Evolutionary conservation across 116 monocot species (phyloP).

Genomic region (Posidonia oceanica): DNA sequence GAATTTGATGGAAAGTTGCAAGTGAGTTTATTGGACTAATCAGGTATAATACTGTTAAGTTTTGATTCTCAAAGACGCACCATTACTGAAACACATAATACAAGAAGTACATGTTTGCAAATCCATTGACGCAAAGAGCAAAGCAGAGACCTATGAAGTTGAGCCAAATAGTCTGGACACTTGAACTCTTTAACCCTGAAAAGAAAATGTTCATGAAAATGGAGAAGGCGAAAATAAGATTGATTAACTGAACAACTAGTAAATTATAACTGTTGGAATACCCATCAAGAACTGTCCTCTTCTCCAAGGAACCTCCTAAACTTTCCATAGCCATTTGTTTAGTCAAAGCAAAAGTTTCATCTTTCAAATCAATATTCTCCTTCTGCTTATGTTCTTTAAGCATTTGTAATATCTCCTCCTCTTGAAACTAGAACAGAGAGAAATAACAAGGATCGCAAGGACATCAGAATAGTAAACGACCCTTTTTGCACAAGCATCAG

Average conservation of each 20-base stretch:
- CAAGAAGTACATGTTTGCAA: slow-evolving; percentile 22
- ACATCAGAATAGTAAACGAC: not conserved
- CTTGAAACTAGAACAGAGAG: slow-evolving; percentile 46
- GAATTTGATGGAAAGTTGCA: not conserved
- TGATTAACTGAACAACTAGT: not conserved
- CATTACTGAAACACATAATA: slow-evolving; percentile 22
- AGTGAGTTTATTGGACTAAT: not conserved
- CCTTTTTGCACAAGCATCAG: not conserved
- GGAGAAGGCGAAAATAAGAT: not conserved
- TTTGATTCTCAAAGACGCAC: slow-evolving; percentile 28
- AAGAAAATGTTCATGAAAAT: slow-evolving; percentile 1
- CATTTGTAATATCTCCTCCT: slow-evolving; percentile 31
- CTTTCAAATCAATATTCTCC: slow-evolving; percentile 16
- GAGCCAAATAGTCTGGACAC: slow-evolving; percentile 54
- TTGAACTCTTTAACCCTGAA: slow-evolving; percentile 61
- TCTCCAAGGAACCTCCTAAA: slow-evolving; percentile 38
- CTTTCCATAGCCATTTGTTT: slow-evolving; percentile 33
- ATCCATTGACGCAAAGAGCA: slow-evolving; percentile 55
- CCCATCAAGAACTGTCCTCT: slow-evolving; percentile 26
- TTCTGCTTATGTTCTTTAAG: slow-evolving; percentile 35
- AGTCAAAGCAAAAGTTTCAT: slow-evolving; percentile 23
- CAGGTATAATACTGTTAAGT: not conserved
- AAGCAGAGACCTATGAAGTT: slow-evolving; percentile 38
- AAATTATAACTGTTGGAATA: slow-evolving; percentile 9
- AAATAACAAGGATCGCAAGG: too few species aligned